phyloP scores from a whole-genome alignment of 257 asterid species.

The Leptodermis oblonga region DNA sequence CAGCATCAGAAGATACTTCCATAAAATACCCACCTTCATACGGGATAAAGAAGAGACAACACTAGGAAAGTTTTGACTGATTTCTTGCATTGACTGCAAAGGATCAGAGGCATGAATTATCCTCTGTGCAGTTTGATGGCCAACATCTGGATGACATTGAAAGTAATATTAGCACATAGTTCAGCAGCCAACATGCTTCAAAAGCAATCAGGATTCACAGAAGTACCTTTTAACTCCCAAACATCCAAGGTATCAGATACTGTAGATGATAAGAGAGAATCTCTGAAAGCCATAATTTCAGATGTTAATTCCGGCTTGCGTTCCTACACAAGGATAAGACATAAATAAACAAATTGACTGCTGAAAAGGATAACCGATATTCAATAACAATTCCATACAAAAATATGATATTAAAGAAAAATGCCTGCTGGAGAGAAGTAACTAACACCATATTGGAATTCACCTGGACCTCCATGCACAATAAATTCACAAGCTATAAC shows the following conservation, averaged over 20 bases:
- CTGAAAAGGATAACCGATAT: neutral
- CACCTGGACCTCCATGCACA: neutral
- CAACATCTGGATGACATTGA: constrained; percentile 58
- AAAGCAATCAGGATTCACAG: constrained; percentile 4
- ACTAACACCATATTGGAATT: neutral
- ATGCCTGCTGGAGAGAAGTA: neutral
- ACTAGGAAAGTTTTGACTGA: constrained; percentile 90
- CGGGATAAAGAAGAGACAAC: constrained; percentile 95
- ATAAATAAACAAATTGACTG: constrained; percentile 15
- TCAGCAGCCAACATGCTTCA: neutral
- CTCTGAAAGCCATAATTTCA: constrained; percentile 98
- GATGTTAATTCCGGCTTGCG: constrained; percentile 88
- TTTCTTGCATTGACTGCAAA: constrained; percentile 90
- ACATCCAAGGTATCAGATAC: constrained; percentile 86
- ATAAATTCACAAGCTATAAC: neutral
- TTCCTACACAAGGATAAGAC: constrained; percentile 58
- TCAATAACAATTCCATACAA: neutral
- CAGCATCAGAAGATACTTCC: neutral
- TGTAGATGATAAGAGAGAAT: constrained; percentile 79
- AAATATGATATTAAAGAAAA: neutral
- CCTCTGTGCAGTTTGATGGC: constrained; percentile 99
- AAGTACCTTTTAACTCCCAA: constrained; percentile 93
- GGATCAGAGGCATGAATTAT: constrained; percentile 97
- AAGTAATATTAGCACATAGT: constrained; percentile 5
- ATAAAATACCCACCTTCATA: constrained; percentile 62